Evolutionary conservation across 2,329 filamentous ascomycete genomes (phyloP), one percentile per base, ranked within the genome.

Genomic region (Blastomyces parvus): DNA sequence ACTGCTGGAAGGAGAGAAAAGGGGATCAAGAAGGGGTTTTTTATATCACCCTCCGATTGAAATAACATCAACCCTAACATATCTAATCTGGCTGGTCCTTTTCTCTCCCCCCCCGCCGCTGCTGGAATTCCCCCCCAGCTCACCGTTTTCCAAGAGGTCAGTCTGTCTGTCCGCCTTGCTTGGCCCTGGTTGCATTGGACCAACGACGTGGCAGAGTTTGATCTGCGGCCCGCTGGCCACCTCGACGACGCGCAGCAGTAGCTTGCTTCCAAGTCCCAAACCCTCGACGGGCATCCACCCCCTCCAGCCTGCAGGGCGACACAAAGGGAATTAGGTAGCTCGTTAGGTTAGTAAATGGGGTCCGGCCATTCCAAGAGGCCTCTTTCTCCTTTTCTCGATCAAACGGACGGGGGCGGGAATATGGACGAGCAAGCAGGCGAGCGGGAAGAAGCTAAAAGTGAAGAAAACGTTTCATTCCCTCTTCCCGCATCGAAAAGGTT

Each of bases 161-260:
- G n/a, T n/a, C n/a, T n/a, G n/a, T n/a, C n/a, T n/a, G 3, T 33
- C 30, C 14, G 14, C 14, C 38, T 40, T 13, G 38, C 38, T 40
- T 55, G 52, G 22, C 22, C 46, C 27, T 9, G 33, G 46, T 11
- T 50, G 62, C 62, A 63, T 60, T 64, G 61, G 62, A 62, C 64
- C 65, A 64, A 65, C 67, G 67, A 68, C 65, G 66, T 67, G 66
- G 65, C 67, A 65, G 65, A 58, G 4, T 40, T 40, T 57, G 55
- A 42, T 42, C 55, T 57, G 55, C 55, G 36, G 55, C 48, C 48
- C 48, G 48, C 48, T 50, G n/a, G 48, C 14, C 11, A 11, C 9
- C 9, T 14, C 38, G 38, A 40, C 2, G 1, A 48, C 19, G 5
- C 19, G 19, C 44, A 22, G 19, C 19, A 9, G 5, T n/a, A 48